Percentiles rank a stretch among this genome's conserved stretches.
phyloP scores from a whole-genome alignment of 2,329 filamentous ascomycete species.

The Malbranchea zuffiana region DNA sequence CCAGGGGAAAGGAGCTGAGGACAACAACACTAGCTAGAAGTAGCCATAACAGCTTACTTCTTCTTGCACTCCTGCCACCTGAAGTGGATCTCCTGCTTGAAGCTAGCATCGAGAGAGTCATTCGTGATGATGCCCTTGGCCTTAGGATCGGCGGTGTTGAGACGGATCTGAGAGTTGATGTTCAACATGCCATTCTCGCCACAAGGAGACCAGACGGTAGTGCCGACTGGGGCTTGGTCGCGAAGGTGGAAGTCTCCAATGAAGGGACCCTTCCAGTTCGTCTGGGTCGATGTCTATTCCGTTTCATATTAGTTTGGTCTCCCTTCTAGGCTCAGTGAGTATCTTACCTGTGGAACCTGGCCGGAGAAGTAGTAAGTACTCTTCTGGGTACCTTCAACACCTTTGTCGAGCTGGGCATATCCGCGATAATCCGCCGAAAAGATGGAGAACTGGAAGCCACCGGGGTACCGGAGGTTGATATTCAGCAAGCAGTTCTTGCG shows the following conservation, averaged over 20 bases:
- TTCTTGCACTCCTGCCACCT: conserved; percentile 34
- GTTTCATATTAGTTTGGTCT: background rate
- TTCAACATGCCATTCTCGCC: conserved; percentile 41
- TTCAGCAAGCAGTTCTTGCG: conserved; percentile 47
- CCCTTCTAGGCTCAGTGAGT: too few species aligned
- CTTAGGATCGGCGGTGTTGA: conserved; percentile 24
- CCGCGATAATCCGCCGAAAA: conserved; percentile 45
- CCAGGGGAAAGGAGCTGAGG: too few species aligned
- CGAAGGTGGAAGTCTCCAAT: conserved; percentile 36
- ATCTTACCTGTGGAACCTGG: conserved; percentile 30
- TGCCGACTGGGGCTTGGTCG: conserved; percentile 37
- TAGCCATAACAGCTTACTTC: background rate
- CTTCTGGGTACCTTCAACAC: conserved; percentile 40
- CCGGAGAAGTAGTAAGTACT: conserved; percentile 48
- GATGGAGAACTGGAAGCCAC: conserved; percentile 44
- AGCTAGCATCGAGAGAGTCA: conserved; percentile 41
- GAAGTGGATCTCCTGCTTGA: conserved; percentile 33
- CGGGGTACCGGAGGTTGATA: conserved; percentile 41
- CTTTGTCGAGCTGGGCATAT: conserved; percentile 38
- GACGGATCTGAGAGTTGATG: conserved; percentile 44
- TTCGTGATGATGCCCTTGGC: conserved; percentile 36
- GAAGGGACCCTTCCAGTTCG: conserved; percentile 36
- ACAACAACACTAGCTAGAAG: too few species aligned
- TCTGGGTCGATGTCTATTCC: conserved; percentile 26
- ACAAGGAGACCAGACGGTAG: conserved; percentile 44